A percentile compares a stretch with the other conserved stretches of the same genome.
Evolutionary conservation across 129 eudicot genomes (phyloP).

Genomic region (Flaveria ramosissima): DNA sequence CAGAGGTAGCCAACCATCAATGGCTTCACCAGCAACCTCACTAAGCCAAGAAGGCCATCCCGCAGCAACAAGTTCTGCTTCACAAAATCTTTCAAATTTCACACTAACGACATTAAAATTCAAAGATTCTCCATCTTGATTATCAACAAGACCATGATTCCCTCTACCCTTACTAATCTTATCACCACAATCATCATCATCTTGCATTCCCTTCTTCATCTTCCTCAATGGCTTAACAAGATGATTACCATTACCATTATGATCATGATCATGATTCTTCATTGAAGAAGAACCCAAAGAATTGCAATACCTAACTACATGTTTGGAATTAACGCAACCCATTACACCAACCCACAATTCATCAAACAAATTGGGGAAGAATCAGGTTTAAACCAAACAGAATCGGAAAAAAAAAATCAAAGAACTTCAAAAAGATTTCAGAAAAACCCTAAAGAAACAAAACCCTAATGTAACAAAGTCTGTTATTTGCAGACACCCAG

Average conservation of each 20-base stretch:
- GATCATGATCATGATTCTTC: conserved; percentile 19
- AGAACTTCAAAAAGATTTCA: background rate
- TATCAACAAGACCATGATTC: conserved; percentile 10
- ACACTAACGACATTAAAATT: conserved; percentile 26
- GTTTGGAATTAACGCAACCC: conserved; percentile 83
- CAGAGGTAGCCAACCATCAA: conserved; percentile 78
- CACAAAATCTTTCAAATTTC: conserved; percentile 47
- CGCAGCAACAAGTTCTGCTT: conserved; percentile 60
- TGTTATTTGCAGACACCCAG: background rate
- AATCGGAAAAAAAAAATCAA: too few species aligned
- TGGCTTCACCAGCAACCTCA: conserved; percentile 75
- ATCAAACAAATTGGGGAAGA: conserved; percentile 2
- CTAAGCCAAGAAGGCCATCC: conserved; percentile 90
- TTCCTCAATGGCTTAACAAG: conserved; percentile 28
- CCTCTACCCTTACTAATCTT: conserved; percentile 31
- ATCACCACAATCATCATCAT: background rate
- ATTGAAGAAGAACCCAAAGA: conserved; percentile 25
- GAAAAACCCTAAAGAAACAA: conserved; percentile 11
- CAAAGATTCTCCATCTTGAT: background rate
- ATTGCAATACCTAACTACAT: conserved; percentile 29
- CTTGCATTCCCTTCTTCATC: conserved; percentile 29
- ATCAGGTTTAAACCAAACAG: background rate
- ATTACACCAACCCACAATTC: conserved; percentile 30
- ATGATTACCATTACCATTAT: background rate
- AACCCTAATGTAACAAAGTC: conserved; percentile 1